phyloP scores from a whole-genome alignment of 176 grass and related monocot species.

The Bromus sterilis region DNA sequence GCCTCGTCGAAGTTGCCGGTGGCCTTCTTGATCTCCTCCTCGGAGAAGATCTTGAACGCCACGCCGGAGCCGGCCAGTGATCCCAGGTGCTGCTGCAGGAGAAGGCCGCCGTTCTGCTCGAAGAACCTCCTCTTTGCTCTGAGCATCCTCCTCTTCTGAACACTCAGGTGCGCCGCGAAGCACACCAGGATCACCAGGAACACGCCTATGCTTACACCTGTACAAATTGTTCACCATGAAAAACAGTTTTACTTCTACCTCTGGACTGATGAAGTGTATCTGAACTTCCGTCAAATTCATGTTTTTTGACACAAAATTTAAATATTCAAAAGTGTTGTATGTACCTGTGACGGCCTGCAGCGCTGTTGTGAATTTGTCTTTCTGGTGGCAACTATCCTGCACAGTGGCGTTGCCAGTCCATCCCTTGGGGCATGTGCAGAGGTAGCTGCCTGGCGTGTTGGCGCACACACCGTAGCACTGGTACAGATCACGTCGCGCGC shows the following conservation, averaged over 20 bases:
- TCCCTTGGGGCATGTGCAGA: constrained; percentile 32
- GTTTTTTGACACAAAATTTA: not conserved
- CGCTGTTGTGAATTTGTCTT: constrained; percentile 38
- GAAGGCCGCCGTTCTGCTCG: constrained; percentile 57
- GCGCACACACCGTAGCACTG: constrained; percentile 38
- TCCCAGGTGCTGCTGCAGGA: constrained; percentile 40
- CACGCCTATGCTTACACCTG: constrained; percentile 38
- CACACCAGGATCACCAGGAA: constrained; percentile 21
- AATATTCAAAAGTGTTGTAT: not conserved
- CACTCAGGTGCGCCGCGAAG: constrained; percentile 24
- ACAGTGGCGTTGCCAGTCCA: constrained; percentile 5
- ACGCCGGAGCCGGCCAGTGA: constrained; percentile 3
- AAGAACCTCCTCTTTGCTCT: constrained; percentile 45
- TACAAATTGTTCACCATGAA: not conserved
- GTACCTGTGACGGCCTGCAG: constrained; percentile 51
- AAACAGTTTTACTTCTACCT: not conserved
- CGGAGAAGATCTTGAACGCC: constrained; percentile 35
- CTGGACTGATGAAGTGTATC: not conserved
- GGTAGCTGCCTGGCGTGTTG: constrained; percentile 20
- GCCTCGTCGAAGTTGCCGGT: constrained; percentile 18
- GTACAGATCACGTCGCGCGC: not conserved
- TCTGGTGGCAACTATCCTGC: constrained; percentile 36
- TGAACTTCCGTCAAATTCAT: not conserved
- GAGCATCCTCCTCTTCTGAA: constrained; percentile 46
- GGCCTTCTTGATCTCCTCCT: constrained; percentile 32